Evolutionary conservation across 495 filamentous ascomycete genomes (phyloP), one percentile per base, ranked within the genome.

Genomic region (Sabuloglossum arenarium): DNA sequence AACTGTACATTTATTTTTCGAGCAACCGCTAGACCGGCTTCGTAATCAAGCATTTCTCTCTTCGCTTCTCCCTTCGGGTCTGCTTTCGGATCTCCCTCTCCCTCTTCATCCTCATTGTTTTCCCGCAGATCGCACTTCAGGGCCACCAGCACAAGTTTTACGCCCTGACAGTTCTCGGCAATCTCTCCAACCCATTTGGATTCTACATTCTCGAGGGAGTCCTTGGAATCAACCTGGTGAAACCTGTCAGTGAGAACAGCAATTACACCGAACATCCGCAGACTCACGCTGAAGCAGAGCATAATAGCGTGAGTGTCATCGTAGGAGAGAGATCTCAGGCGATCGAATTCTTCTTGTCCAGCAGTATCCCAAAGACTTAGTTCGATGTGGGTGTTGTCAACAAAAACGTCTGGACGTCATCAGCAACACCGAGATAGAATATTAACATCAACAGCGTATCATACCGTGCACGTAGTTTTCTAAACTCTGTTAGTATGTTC

Each of bases 401-500:
- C 91, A 69, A 91, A 98, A 65, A 98, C 94, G 70, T 98, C 91
- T 93, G 59, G 10, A 21, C 0, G 27, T 60, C 51, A 28, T 57
- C 19, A 34, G 58, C 28, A 14, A 23, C 30, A 23, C 25, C 53
- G 10, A 51, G 27, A 24, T 16, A 37, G 42, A 59, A 62, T 30
- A 50, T 56, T 23, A 47, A 55, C 59, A 54, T 53, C 14, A 50
- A 49, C 30, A 42, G 58, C 32, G 47, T 12, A 28, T 30, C 62
- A 62, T 78, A 94, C 88, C 88, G 69, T 98, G 91, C 58, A 98
- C 91, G 67, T 98, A 98, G 70, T 98, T 98, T 70, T 98, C 90
- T 82, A 61, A 10, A 16, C 0, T 50, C 53, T 54, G 63, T 75
- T 61, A 73, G 69, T 57, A 58, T 34, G 58, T 30, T 24, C 51